Evolutionary conservation across 352 stramenopile genomes (phyloP), one percentile per base, ranked within the genome.

Genomic region (Phytophthora melonis): DNA sequence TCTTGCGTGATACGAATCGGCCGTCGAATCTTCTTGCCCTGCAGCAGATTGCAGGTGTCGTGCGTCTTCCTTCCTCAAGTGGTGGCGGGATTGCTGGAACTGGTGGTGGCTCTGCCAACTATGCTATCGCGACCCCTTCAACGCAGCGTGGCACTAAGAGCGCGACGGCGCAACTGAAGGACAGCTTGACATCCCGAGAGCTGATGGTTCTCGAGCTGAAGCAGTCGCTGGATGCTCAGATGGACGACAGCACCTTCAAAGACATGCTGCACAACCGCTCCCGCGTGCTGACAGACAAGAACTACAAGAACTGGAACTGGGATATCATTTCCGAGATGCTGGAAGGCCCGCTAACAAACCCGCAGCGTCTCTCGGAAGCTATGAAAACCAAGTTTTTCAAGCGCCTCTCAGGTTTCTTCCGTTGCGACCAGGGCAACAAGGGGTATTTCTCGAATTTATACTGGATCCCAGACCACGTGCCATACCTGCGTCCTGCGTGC

Each of bases 361-460:
- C 89, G 1, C 87, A 94, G 58, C 83, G 91, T 6, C 81, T 96
- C 1, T 96, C 90, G 0, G 92, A 97, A 68, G 90, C 91, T 3
- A 96, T 97, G 88, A 96, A 95, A 73, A 97, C 92, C n/a, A 97
- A 97, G 74, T 97, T 97, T 65, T 97, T 97, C 69, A 97, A 97
- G 70, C 89, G 92, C 36, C 65, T 97, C 3, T 95, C 90, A 14
- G 92, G 92, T 8, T 97, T 97, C 68, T 97, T 97, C 66, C 88
- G 92, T n/a, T 94, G 89, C 49, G 91, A 95, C 47, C 91, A 88
- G 45, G 90, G 89, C 30, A 95, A 97, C 79, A 97, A 97, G 69
- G 90, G 92, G 0, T 97, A 95, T 70, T 97, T 97, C 63, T 93
- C 91, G 0, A 86, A 95, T 56, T 74, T 97, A 39, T 89, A 91